Conservation (phyloP, 2,329 filamentous ascomycete species). For the Trichoderma brevicompactum region DNA sequence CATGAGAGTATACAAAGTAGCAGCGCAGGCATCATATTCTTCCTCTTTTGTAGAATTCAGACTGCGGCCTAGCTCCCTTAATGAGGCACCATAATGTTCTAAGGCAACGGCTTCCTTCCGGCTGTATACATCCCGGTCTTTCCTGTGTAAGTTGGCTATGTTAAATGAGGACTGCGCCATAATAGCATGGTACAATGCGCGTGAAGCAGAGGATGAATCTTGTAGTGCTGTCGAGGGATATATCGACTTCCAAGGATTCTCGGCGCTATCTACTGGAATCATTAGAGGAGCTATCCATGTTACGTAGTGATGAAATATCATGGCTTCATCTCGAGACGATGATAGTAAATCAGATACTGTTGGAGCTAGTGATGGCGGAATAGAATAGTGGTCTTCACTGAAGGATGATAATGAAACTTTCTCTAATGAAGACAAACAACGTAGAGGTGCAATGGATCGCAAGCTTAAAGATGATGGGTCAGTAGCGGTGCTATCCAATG, state of each 20-base stretch:
- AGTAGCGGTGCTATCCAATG: neutral
- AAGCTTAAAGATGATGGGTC: neutral
- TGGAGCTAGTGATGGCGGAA: neutral
- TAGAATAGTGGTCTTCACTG: neutral
- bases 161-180: slow-evolving; percentile 17
- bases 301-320: slow-evolving; percentile 21
- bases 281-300: slow-evolving; percentile 22
- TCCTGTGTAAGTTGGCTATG: neutral
- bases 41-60: neutral
- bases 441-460: neutral
- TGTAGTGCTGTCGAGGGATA: slow-evolving; percentile 19
- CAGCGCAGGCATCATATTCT: slow-evolving; percentile 21
- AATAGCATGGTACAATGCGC: slow-evolving; percentile 18
- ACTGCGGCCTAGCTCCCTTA: neutral
- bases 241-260: slow-evolving; percentile 18
- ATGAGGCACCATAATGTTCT: slow-evolving; percentile 5
- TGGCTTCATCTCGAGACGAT: neutral
- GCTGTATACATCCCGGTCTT: neutral
- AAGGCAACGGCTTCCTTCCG: slow-evolving; percentile 1
- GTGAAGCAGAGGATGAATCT: slow-evolving; percentile 3
- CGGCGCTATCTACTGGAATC: slow-evolving; percentile 13
- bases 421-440: neutral
- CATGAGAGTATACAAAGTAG: slow-evolving; percentile 19
- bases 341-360: neutral
- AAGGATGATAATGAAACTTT: neutral